Evolutionary conservation across 2,329 filamentous ascomycete species (phyloP).

Genomic region (Diaporthe caulivora): DNA sequence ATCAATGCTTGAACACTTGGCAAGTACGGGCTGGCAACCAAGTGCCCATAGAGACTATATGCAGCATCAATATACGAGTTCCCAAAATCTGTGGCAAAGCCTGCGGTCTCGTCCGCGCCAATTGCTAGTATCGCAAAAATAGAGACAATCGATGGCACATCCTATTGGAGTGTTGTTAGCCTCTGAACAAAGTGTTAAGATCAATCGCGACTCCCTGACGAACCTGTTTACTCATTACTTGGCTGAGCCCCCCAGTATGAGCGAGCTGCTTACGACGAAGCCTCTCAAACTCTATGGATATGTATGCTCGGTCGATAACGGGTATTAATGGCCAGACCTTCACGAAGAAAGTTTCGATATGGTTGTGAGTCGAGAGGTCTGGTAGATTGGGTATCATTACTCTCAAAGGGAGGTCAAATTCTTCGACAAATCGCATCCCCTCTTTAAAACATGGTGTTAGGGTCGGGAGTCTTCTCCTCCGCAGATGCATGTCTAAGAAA

Average conservation of each 20-base stretch:
- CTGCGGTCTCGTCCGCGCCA: constrained; percentile 1
- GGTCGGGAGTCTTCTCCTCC: constrained; percentile 40
- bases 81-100: constrained; percentile 1
- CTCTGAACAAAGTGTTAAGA: neutral
- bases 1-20: constrained; percentile 34
- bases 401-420: constrained; percentile 41
- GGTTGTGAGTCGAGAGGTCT: neutral
- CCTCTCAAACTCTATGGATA: neutral
- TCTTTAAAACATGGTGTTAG: constrained; percentile 41
- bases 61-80: constrained; percentile 5
- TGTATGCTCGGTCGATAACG: neutral
- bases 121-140: constrained; percentile 5
- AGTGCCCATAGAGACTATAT: constrained; percentile 7
- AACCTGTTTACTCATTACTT: constrained; percentile 13
- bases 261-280: neutral
- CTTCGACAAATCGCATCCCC: constrained; percentile 44
- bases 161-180: neutral
- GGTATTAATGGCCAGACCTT: constrained; percentile 8
- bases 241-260: neutral
- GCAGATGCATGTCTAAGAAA: constrained; percentile 45
- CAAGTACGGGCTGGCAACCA: neutral
- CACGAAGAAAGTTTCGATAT: constrained; percentile 6
- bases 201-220: neutral
- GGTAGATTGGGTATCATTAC: constrained; percentile 36
- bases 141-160: neutral